A percentile compares a stretch with the other conserved stretches of the same genome.
phyloP scores from a whole-genome alignment of 2,329 filamentous ascomycete genomes.

The Ophiosphaerella korrae region DNA sequence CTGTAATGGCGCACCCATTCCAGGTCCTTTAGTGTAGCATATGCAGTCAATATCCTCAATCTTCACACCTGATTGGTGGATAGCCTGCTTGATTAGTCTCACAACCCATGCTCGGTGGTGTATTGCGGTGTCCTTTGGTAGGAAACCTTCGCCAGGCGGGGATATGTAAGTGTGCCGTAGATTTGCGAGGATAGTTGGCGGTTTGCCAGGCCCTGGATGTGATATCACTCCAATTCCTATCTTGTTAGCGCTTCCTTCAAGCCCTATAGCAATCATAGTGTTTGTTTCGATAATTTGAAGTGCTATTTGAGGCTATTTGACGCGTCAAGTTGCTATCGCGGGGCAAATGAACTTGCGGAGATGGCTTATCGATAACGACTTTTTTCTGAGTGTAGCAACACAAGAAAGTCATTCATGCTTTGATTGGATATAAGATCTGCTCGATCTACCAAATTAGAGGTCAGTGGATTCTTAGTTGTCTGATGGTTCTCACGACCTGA shows the following conservation, averaged over 20 bases:
- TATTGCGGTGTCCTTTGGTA: conserved; percentile 92
- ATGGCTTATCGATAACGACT: conserved; percentile 24
- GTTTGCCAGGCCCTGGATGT: conserved; percentile 62
- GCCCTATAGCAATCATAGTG: conserved; percentile 69
- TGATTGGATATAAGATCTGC: no score
- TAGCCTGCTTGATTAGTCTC: conserved; percentile 76
- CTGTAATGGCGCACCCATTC: conserved; percentile 93
- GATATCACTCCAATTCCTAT: conserved; percentile 91
- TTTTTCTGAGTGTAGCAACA: no score
- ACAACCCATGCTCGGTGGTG: conserved; percentile 91
- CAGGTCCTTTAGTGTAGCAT: conserved; percentile 93
- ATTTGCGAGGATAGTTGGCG: conserved; percentile 77
- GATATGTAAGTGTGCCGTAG: conserved; percentile 92
- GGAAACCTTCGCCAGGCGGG: conserved; percentile 89
- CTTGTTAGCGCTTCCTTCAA: conserved; percentile 98
- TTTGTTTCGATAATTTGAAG: conserved; percentile 4
- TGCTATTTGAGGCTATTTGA: not conserved
- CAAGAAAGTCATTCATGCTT: no score
- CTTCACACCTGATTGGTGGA: conserved; percentile 65
- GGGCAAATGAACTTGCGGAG: conserved; percentile 23
- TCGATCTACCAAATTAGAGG: not conserved
- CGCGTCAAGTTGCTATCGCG: conserved; percentile 22
- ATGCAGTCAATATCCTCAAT: conserved; percentile 79
- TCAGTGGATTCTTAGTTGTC: no score
- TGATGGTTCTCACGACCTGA: no score